A percentile compares a stretch with the other conserved stretches of the same genome.
Evolutionary conservation across 352 stramenopile genomes (phyloP).

Genomic region (Phytopythium boreale): DNA sequence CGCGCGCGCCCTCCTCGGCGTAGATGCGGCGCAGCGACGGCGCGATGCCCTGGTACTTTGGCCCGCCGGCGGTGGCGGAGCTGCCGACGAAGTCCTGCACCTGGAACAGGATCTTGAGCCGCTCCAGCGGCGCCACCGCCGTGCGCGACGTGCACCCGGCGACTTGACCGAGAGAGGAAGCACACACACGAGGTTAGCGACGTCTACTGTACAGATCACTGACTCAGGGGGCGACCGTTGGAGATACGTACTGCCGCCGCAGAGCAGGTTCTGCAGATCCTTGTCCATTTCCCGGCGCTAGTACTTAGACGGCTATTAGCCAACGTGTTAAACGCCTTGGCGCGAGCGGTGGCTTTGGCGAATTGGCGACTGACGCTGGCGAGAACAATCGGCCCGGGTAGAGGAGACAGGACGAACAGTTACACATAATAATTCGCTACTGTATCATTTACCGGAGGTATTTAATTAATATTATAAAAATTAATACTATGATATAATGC

Average conservation of each 20-base stretch:
- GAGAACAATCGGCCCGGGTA: neutral
- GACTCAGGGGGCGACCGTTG: too few relatives aligned
- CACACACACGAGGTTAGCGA: constrained; percentile 1
- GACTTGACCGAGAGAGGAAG: constrained; percentile 26
- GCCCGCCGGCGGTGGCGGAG: neutral
- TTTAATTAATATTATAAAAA: neutral
- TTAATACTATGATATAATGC: neutral
- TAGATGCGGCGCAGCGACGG: constrained; percentile 63
- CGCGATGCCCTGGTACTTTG: constrained; percentile 56
- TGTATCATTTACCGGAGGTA: neutral
- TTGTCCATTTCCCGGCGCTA: constrained; percentile 9
- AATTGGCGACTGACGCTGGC: neutral
- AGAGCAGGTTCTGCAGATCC: constrained; percentile 63
- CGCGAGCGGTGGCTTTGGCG: neutral
- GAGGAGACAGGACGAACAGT: neutral
- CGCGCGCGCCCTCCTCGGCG: constrained; percentile 52
- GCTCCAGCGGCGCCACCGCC: constrained; percentile 66
- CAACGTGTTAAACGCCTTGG: neutral
- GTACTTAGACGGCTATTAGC: too few relatives aligned
- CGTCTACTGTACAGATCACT: too few relatives aligned
- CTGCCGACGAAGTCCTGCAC: constrained; percentile 59
- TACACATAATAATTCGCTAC: neutral
- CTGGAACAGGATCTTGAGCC: constrained; percentile 80
- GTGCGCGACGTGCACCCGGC: constrained; percentile 67
- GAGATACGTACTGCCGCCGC: constrained; percentile 67